Base-by-base conservation (phyloP, 306 rosid genomes). In the Canavalia gladiata region DNA sequence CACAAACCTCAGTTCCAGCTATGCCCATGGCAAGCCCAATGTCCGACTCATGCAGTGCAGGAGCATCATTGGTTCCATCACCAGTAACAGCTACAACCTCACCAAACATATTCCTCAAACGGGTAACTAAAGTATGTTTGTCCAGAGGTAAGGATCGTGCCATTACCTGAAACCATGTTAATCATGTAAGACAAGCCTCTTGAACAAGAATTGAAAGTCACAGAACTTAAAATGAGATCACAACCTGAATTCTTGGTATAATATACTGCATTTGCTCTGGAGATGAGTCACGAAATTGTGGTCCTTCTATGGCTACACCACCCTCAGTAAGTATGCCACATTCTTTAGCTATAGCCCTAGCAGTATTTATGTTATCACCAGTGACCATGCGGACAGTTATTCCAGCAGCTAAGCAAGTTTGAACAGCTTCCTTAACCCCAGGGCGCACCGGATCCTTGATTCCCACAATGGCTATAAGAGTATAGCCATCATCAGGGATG, bases 1-100 rank as follows among this genome's bases (percentile, higher is more conserved):
- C 59, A 89, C 87, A 55, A 54, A 92, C 98, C 97, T 94, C 97
- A 4, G 98, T 94, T 82, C 98, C 98, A 25, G 97, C 98, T 73
- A 94, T 94, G 68, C 98, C 98, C 98, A 94, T 94, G 37, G 98
- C 97, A 73, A 94, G 97, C 64, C 98, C 98, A 75, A 94, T 94
- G 85, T 94, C 97, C 55, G 97, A 76, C 88, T 94, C 98, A 46
- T 81, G 97, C 91, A 94, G 87, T 66, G 98, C 98, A 79, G 97
- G 98, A 79, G 98, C 98, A 69, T 94, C 98, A 35, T 92, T 92
- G 78, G 97, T 94, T 72, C 98, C 98, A 84, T 94, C 98, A 25
- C 98, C 98, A 68, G 97, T 94, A 81, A 94, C 98, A 41, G 98
- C 97, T 74, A 94, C 97, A 49, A 94, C 97, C 87, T 94, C 98